phyloP scores from a whole-genome alignment of 179 eudicot genomes.

The Carnegiea gigantea region DNA sequence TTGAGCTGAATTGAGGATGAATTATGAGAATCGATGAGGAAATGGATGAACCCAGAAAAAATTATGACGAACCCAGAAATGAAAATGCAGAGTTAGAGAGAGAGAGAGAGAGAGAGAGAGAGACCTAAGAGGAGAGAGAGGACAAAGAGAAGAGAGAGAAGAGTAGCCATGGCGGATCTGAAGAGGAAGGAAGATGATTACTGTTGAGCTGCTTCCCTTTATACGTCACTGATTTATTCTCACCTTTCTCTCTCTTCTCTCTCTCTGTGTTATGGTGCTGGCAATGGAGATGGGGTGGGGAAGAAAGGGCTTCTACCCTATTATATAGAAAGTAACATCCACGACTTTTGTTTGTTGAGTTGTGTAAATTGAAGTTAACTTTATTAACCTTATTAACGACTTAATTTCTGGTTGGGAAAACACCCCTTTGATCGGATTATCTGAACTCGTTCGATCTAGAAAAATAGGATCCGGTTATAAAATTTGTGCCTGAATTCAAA shows the following conservation, averaged over 20 bases:
- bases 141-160: conserved; percentile 17
- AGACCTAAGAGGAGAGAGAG: conserved; percentile 27
- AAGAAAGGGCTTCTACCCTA: neutral
- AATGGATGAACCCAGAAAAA: neutral
- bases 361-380: too few relatives aligned
- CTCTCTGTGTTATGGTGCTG: neutral
- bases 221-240: conserved; percentile 23
- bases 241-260: neutral
- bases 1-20: neutral
- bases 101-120: neutral
- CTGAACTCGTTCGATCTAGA: too few relatives aligned
- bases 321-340: too few relatives aligned
- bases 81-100: neutral
- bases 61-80: neutral
- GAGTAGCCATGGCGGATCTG: conserved; percentile 25
- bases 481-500: too few relatives aligned
- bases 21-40: neutral
- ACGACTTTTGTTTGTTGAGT: too few relatives aligned
- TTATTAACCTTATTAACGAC: too few relatives aligned
- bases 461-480: too few relatives aligned
- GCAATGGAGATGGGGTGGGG: neutral
- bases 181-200: neutral
- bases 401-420: too few relatives aligned
- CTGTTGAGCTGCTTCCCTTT: neutral
- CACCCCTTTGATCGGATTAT: too few relatives aligned